Evolutionary conservation across 2,329 filamentous ascomycete species (phyloP).

Genomic region (Beauveria varroae): DNA sequence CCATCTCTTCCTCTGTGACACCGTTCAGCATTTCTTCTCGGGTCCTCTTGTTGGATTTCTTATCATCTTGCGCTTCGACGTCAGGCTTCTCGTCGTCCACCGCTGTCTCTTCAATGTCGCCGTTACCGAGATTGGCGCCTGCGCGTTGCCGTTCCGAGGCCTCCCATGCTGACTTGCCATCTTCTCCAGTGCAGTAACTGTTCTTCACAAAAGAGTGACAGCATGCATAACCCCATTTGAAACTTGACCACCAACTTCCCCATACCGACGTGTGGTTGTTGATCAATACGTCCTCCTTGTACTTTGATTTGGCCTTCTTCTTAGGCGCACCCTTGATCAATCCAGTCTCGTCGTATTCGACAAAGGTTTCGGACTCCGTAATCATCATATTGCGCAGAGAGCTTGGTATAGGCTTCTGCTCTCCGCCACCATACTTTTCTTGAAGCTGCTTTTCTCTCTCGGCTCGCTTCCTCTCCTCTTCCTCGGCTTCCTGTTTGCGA

Average conservation of each 20-base stretch:
- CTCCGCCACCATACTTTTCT: slow-evolving; percentile 74
- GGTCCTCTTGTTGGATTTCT: slow-evolving; percentile 58
- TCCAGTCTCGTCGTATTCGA: slow-evolving; percentile 91
- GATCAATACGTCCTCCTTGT: slow-evolving; percentile 75
- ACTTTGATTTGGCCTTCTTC: slow-evolving; percentile 77
- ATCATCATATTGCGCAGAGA: slow-evolving; percentile 60
- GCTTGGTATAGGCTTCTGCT: slow-evolving; percentile 47
- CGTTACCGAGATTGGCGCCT: slow-evolving; percentile 31
- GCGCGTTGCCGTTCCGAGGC: slow-evolving; percentile 59
- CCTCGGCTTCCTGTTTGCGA: slow-evolving; percentile 71
- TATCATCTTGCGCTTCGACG: slow-evolving; percentile 19
- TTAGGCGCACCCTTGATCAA: slow-evolving; percentile 81
- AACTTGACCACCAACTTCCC: slow-evolving; percentile 96
- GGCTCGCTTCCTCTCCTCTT: slow-evolving; percentile 59
- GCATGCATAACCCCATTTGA: slow-evolving; percentile 93
- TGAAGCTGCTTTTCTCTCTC: slow-evolving; percentile 63
- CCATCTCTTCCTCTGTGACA: slow-evolving; percentile 76
- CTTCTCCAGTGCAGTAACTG: slow-evolving; percentile 93
- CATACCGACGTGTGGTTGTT: slow-evolving; percentile 92
- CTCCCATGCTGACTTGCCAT: slow-evolving; percentile 73
- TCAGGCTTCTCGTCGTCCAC: slow-evolving; percentile 23
- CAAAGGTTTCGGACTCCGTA: slow-evolving; percentile 74
- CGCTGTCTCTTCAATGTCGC: slow-evolving; percentile 18
- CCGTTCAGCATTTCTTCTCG: slow-evolving; percentile 71
- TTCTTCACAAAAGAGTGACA: slow-evolving; percentile 93